A percentile compares a stretch with the other conserved stretches of the same genome.
Conservation (phyloP, 106 monocot species). For the Dendrobium chrysotoxum region DNA sequence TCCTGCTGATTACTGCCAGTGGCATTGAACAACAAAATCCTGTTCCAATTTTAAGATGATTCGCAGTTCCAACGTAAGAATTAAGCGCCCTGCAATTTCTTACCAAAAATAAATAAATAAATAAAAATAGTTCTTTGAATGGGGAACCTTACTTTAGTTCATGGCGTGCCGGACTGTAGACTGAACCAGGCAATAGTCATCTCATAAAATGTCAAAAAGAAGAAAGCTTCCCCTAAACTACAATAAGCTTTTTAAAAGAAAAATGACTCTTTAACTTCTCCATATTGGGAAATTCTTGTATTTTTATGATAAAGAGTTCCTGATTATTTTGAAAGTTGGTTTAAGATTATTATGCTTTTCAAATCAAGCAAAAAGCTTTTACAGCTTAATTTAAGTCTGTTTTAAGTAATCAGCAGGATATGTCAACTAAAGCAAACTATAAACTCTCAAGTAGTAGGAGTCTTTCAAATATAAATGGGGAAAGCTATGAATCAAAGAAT, state of each 20-base stretch:
- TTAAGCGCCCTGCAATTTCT: neutral
- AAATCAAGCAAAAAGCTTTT: too few species aligned
- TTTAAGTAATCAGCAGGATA: too few species aligned
- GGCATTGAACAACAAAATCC: neutral
- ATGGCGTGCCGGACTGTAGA: neutral
- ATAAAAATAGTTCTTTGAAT: too few species aligned
- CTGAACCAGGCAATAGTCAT: neutral
- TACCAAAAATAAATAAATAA: neutral
- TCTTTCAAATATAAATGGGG: too few species aligned
- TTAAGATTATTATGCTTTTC: neutral
- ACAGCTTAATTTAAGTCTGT: too few species aligned
- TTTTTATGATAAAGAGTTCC: neutral
- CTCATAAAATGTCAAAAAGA: neutral
- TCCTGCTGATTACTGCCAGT: neutral
- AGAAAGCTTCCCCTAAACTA: neutral
- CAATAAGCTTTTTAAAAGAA: neutral
- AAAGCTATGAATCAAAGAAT: too few species aligned
- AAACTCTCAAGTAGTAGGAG: too few species aligned
- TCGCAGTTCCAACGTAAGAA: neutral
- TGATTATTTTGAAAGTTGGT: neutral
- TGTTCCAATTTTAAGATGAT: neutral
- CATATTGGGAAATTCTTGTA: neutral
- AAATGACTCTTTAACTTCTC: neutral
- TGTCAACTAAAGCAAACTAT: too few species aligned
- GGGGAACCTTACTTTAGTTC: neutral